Base-by-base conservation (phyloP, 2,329 filamentous ascomycete genomes). In the Nemania sp. region DNA sequence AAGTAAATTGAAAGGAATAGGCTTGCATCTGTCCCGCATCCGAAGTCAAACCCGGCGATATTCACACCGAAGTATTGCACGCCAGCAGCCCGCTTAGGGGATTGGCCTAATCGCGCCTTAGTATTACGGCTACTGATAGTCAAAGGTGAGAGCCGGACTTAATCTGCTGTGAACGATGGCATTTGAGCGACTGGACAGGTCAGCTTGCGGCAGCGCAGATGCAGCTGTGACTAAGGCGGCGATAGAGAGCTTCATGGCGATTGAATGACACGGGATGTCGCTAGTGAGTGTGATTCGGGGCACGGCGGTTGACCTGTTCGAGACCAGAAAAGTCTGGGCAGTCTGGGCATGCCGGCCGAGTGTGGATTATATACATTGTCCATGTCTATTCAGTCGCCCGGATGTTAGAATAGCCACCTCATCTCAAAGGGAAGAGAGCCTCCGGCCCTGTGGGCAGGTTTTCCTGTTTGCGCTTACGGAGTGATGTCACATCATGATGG, bases 31-130 rank as follows among this genome's bases (percentile, higher is more conserved):
- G 54, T 62, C 1, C 8, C 50, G 42, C 61, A 64, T 12, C 61
- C 61, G 34, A 64, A 64, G 42, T 64, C 61, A n/a, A 64, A 64
- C 1, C 61, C 61, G 15, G 61, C 60, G 23, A 64, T 63, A 43
- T 64, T 64, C 19, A 64, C 54, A 36, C 61, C 61, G 15, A 62
- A 62, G 19, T 60, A 62, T 24, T 62, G 60, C 9, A 60, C 60
- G n/a, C 57, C 60, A n/a, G 45, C 22, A 4, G 48, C 52, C 28
- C 53, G 41, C 39, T 56, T 51, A 30, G 28, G 26, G 24, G 26
- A 9, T 14, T 14, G 5, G n/a, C 23, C 39, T 48, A 15, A 5
- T 11, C 15, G 9, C 34, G 14, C 19, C 5, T 52, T 47, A 46
- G 43, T 17, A 30, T 30, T 5, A 14, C 15, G n/a, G n/a, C 6